Percentiles rank a stretch among this genome's conserved stretches.
These are phyloP conservation scores for Peniophora sp. DNA, from an alignment of 1,284 basidiomycete species.

Conservation along the genomic window DNA sequence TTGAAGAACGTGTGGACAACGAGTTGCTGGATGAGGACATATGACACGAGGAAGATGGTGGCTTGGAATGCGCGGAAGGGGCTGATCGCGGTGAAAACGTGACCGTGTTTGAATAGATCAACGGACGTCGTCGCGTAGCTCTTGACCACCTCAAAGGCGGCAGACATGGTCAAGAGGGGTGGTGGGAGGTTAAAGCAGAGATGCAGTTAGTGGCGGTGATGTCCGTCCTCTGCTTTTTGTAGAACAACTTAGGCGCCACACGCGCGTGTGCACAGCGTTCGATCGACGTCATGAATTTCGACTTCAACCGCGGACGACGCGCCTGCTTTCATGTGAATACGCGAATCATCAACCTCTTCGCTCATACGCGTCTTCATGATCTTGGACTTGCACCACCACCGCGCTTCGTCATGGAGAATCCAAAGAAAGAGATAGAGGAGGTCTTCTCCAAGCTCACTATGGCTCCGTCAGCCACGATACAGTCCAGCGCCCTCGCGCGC, in stretches of 20 bases:
- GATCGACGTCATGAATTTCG: constrained; percentile 3
- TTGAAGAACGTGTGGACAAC: constrained; percentile 34
- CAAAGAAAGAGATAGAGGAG: constrained; percentile 36
- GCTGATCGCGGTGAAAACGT: constrained; percentile 2
- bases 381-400: not conserved
- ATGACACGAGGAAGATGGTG: constrained; percentile 23
- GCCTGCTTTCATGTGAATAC: too few species aligned
- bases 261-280: not conserved
- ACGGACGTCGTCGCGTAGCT: not conserved
- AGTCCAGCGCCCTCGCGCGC: not conserved
- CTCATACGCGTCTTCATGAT: not conserved
- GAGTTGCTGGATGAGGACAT: constrained; percentile 28
- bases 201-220: not conserved
- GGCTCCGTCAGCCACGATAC: constrained; percentile 20
- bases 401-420: constrained; percentile 39
- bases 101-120: not conserved
- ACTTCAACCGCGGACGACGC: not conserved
- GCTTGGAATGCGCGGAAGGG: constrained; percentile 6
- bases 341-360: too few species aligned
- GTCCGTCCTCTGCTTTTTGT: not conserved
- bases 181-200: constrained; percentile 1
- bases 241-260: not conserved
- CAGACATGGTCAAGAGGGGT: not conserved
- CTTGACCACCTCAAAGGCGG: not conserved
- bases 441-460: constrained; percentile 37